Evolutionary conservation across 2,329 filamentous ascomycete genomes (phyloP), one percentile per base, ranked within the genome.

Genomic region (Aplosporella prunicola): DNA sequence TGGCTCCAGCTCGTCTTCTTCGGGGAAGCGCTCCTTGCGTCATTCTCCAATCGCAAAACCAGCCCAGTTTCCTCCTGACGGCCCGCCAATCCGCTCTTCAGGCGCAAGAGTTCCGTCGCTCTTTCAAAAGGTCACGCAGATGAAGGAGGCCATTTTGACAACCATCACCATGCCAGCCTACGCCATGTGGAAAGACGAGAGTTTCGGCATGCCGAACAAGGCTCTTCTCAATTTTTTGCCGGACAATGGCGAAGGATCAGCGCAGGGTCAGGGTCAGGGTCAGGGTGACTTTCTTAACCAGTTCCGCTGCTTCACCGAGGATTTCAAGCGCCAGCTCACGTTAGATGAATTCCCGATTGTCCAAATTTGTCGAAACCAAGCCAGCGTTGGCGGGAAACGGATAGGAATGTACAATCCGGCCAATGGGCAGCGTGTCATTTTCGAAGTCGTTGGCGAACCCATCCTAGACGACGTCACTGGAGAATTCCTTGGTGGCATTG

Each of bases 171-270:
- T 84, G 52, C 82, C 83, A 0, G 79, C 85, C 15, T 64, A 87
- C 29, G 79, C 80, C 16, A 82, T 87, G 76, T 88, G 83, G 83
- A 81, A 79, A 51, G 83, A 89, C 46, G 76, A 80, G 36, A 80
- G 74, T 32, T 76, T 86, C 31, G 78, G 75, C 0, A 77, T 86
- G 28, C 78, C 82, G 4, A 89, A 89, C 50, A 74, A 72, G 47
- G 80, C 80, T 4, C 73, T 66, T 29, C 51, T 69, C 13, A 55
- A 58, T 32, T 48, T 68, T 3, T 45, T 63, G 20, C 55, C 58
- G 1, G 57, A 62, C 27, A 56, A 61, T n/a, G 55, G 45, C 3
- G 51, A 56, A 17, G 57, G 60, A 27, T 50, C 53, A 3, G 39
- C 51, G n/a, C 47, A 49, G 13, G 55, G 62, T 27, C 60, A 62